phyloP scores from a whole-genome alignment of 495 filamentous ascomycete species.

The Aspergillus sclerotioniger region DNA sequence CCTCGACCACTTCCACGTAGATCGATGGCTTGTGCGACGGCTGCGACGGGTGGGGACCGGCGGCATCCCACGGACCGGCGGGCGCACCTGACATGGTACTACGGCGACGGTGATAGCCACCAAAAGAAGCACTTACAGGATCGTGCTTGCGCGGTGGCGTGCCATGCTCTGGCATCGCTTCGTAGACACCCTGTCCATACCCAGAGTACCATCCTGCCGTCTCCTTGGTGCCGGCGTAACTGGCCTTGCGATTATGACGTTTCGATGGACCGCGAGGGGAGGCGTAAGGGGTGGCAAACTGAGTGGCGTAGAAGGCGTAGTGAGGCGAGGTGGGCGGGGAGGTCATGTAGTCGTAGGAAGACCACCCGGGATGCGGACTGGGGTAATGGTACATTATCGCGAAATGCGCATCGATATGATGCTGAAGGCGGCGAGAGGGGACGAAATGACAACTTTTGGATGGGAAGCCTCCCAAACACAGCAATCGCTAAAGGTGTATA shows the following conservation, averaged over 20 bases:
- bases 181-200: conserved; percentile 41
- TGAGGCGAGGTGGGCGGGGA: conserved; percentile 52
- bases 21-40: conserved; percentile 50
- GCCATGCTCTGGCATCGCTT: conserved; percentile 47
- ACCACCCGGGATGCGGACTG: conserved; percentile 48
- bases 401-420: conserved; percentile 32
- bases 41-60: conserved; percentile 36
- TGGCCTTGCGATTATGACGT: conserved; percentile 48
- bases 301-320: conserved; percentile 48
- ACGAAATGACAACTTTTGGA: conserved; percentile 9
- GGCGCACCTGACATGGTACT: conserved; percentile 38
- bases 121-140: conserved; percentile 58
- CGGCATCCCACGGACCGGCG: conserved; percentile 39
- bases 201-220: conserved; percentile 41
- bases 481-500: conserved; percentile 19
- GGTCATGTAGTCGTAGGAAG: conserved; percentile 49
- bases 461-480: conserved; percentile 17
- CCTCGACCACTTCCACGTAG: conserved; percentile 55
- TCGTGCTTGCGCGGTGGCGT: conserved; percentile 53
- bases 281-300: conserved; percentile 38
- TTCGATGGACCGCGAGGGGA: conserved; percentile 42
- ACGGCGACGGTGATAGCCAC: conserved; percentile 39
- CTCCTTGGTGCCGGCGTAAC: conserved; percentile 43
- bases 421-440: conserved; percentile 6
- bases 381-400: conserved; percentile 55